Conservation (phyloP, 257 asterid species). For the Fraxinus quadrangulata region DNA sequence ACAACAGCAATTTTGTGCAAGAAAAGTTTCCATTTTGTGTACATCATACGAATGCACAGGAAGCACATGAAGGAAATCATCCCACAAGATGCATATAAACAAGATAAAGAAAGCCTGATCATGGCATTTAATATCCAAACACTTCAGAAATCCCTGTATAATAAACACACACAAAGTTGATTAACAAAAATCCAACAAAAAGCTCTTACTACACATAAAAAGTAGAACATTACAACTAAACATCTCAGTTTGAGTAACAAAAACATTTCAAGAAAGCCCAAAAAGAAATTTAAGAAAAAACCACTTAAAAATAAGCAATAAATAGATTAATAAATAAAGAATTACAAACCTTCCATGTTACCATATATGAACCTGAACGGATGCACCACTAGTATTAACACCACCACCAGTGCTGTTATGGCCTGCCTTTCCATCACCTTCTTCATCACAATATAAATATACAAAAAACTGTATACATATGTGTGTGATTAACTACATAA, state of each 20-base stretch:
- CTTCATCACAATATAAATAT: neutral
- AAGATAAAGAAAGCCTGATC: neutral
- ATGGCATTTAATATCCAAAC: neutral
- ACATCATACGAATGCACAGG: neutral
- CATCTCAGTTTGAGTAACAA: conserved; percentile 7
- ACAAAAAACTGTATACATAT: neutral
- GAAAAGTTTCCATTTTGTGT: neutral
- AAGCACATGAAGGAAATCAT: neutral
- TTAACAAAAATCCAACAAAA: conserved; percentile 3
- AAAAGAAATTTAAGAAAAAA: neutral
- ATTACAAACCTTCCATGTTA: conserved; percentile 82
- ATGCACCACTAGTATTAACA: conserved; percentile 56
- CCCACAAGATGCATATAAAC: neutral
- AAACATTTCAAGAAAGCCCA: conserved; percentile 1
- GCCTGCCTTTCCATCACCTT: conserved; percentile 51
- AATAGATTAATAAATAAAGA: conserved; percentile 13
- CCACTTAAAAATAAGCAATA: neutral
- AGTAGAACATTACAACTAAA: conserved; percentile 17
- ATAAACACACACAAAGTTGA: neutral
- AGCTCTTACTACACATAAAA: neutral
- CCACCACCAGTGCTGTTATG: conserved; percentile 36
- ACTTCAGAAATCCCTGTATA: neutral
- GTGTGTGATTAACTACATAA: conserved; percentile 1
- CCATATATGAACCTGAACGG: conserved; percentile 60
- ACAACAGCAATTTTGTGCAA: neutral